Conservation (phyloP, 2,329 filamentous ascomycete genomes). For the Calonectria pauciramosa region DNA sequence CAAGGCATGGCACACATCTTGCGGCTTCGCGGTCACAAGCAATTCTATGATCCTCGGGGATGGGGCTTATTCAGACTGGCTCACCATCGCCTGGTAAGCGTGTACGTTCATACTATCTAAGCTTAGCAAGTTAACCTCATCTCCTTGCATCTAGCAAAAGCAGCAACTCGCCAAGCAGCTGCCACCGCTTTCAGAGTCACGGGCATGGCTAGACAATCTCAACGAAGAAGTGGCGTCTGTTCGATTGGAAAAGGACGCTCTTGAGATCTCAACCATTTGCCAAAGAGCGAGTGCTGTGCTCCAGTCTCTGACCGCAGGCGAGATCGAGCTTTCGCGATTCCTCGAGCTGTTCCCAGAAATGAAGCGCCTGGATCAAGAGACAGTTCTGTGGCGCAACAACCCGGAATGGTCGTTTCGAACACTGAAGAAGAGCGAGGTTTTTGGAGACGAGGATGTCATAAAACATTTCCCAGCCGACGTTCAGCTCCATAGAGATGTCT, state of each 20-base stretch:
- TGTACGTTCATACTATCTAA: not conserved
- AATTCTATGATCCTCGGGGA: conserved; percentile 52
- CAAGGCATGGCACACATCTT: conserved; percentile 58
- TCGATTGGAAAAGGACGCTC: conserved; percentile 33
- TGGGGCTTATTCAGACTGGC: conserved; percentile 57
- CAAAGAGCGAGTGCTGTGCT: conserved; percentile 48
- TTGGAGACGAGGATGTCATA: not conserved
- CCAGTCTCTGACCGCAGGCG: conserved; percentile 19
- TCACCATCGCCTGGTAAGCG: conserved; percentile 51
- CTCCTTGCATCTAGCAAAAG: conserved; percentile 46
- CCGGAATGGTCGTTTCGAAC: conserved; percentile 52
- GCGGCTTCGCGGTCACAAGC: conserved; percentile 51
- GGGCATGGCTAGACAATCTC: conserved; percentile 47
- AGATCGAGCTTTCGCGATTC: not conserved
- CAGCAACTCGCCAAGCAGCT: conserved; percentile 51
- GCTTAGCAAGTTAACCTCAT: not conserved
- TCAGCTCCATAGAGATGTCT: conserved; percentile 54
- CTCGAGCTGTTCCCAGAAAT: conserved; percentile 49
- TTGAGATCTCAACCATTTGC: conserved; percentile 42
- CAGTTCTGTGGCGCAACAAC: conserved; percentile 47
- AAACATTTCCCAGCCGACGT: conserved; percentile 42
- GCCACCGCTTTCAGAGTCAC: conserved; percentile 46
- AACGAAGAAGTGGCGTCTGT: conserved; percentile 42
- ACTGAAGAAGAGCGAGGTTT: conserved; percentile 37
- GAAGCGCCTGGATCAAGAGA: conserved; percentile 47